Conservation (phyloP, 345 rosid species). For the Anacardium occidentale region DNA sequence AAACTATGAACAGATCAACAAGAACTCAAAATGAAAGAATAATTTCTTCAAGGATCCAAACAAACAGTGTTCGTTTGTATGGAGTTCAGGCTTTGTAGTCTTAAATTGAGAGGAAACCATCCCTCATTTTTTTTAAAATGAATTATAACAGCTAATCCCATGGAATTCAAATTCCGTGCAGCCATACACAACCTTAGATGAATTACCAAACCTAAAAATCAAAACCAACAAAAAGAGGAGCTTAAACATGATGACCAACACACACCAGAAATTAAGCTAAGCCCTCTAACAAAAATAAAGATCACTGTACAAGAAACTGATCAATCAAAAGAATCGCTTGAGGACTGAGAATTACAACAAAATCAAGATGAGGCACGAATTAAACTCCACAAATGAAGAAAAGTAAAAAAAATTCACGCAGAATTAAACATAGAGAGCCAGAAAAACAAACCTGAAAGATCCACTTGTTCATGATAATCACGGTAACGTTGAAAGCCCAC, state of each 20-base stretch:
- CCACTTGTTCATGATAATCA: slow-evolving; percentile 99
- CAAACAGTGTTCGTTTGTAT: not conserved
- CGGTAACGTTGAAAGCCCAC: slow-evolving; percentile 97
- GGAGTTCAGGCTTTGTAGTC: not conserved
- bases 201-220: not conserved
- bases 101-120: not conserved
- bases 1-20: slow-evolving; percentile 3
- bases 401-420: slow-evolving; percentile 10
- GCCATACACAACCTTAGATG: slow-evolving; percentile 3
- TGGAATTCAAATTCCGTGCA: not conserved
- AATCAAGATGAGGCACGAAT: not conserved
- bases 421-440: not conserved
- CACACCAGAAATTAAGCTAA: not conserved
- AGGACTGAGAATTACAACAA: not conserved
- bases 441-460: slow-evolving; percentile 81
- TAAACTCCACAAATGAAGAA: not conserved
- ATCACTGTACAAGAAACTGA: not conserved
- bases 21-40: not conserved
- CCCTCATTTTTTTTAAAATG: not conserved
- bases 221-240: not conserved
- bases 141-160: not conserved
- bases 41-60: not conserved
- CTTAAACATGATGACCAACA: too few species aligned
- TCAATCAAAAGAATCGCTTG: not conserved
- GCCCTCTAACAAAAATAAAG: not conserved